phyloP scores from a whole-genome alignment of 495 filamentous ascomycete genomes.

The Neurospora sublineolata region DNA sequence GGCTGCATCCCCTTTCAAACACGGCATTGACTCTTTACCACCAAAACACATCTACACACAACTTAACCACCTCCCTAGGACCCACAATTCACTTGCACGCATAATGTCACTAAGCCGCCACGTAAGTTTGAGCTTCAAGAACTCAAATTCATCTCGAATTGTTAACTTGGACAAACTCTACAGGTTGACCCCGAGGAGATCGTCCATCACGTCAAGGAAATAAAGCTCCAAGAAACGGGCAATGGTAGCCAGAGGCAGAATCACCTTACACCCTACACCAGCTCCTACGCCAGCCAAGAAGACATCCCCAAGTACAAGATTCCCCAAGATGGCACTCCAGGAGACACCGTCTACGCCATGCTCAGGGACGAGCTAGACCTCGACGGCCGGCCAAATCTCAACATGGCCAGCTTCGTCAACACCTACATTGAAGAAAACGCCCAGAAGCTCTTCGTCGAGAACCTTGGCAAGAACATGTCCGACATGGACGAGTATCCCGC shows the following conservation, averaged over 20 bases:
- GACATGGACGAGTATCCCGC: constrained; percentile 71
- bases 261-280: constrained; percentile 52
- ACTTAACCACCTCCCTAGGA: background rate
- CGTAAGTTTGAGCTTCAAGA: background rate
- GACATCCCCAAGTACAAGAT: constrained; percentile 61
- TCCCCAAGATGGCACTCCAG: constrained; percentile 48
- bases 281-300: constrained; percentile 46
- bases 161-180: background rate
- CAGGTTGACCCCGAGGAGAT: constrained; percentile 50
- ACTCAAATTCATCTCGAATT: background rate
- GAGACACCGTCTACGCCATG: constrained; percentile 55
- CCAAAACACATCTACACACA: background rate
- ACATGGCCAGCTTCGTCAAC: constrained; percentile 59
- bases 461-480: constrained; percentile 54
- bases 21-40: background rate
- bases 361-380: constrained; percentile 65
- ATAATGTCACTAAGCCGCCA: background rate
- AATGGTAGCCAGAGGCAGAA: constrained; percentile 10
- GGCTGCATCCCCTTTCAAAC: background rate
- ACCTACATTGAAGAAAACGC: constrained; percentile 63
- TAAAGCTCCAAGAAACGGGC: constrained; percentile 22
- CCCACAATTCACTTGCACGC: background rate
- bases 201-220: constrained; percentile 40
- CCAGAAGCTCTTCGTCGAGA: constrained; percentile 54
- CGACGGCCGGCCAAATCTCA: constrained; percentile 61